Percentiles rank a stretch among this genome's conserved stretches.
phyloP scores from a whole-genome alignment of 169 alveolate genomes.

The Plasmodium gonderi region DNA sequence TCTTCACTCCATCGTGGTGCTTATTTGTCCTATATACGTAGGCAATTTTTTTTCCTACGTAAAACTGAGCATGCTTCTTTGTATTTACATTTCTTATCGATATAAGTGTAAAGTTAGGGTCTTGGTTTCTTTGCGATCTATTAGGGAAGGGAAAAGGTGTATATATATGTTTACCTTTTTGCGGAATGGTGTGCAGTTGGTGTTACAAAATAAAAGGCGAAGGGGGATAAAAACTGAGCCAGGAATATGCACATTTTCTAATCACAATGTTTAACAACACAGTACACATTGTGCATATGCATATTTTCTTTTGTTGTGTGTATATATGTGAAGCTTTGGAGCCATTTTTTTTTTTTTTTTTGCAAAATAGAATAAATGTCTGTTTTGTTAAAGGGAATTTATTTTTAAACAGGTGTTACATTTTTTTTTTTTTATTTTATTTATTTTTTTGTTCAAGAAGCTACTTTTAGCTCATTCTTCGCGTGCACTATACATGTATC shows the following conservation, averaged over 20 bases:
- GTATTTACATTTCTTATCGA: constrained; percentile 97
- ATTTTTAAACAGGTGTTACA: too few relatives aligned
- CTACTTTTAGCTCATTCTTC: too few relatives aligned
- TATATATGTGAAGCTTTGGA: too few relatives aligned
- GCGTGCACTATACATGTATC: too few relatives aligned
- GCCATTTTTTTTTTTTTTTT: too few relatives aligned
- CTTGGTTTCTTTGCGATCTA: constrained; percentile 95
- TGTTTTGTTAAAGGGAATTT: too few relatives aligned
- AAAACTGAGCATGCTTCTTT: constrained; percentile 95
- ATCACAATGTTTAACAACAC: neutral
- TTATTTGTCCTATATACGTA: constrained; percentile 97
- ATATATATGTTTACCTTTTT: neutral
- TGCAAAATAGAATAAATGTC: too few relatives aligned
- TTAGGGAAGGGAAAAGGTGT: neutral
- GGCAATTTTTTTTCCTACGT: constrained; percentile 98
- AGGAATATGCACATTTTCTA: neutral
- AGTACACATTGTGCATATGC: neutral
- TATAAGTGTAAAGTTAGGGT: constrained; percentile 95
- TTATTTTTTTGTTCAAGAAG: too few relatives aligned
- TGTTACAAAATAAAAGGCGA: neutral
- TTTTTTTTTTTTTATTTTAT: too few relatives aligned
- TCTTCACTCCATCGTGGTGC: constrained; percentile 92
- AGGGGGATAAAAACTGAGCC: neutral
- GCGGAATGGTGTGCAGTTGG: too few relatives aligned
- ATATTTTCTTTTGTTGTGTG: neutral